Evolutionary conservation across 2,329 filamentous ascomycete genomes (phyloP), one percentile per base, ranked within the genome.

Genomic region (Alternaria consortialis): DNA sequence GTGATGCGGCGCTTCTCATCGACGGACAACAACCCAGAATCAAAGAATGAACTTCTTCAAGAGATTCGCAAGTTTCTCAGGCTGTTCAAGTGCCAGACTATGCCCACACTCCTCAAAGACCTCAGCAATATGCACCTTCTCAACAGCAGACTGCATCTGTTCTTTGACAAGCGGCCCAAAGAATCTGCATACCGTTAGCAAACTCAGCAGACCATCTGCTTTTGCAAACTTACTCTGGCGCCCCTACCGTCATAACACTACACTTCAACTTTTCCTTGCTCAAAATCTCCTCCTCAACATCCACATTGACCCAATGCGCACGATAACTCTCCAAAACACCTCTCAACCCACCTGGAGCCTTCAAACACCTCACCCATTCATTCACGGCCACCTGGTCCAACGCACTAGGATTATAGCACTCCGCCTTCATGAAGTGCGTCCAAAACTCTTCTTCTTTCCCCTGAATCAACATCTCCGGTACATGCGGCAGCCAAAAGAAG

Each of bases 381-480:
- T 69, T 50, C 2, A 71, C 56, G 2, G 74, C 66, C 4, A 59
- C 54, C 44, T 69, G 66, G 52, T 77, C 75, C 32, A 80, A 74
- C 5, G 70, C 64, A 46, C 72, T 74, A 7, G 77, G 77, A 53
- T 80, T 78, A 58, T 79, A 79, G 63, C 77, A 80, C 64, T 80
- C 77, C 39, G 77, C 74, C 58, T 77, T 78, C 68, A 80, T 79
- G 63, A 80, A 80, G 66, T 71, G 64, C 55, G 76, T 75, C 77
- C 77, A 80, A 39, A 80, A 79, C 58, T 79, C 77, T 29, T 72
- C 66, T 64, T 80, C 78, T 17, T 76, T 74, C 2, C 77, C 77
- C 43, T 73, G 68, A 12, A 79, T 79, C 44, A 80, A 67, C 78
- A 80, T 80, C 63, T 80, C 78, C 0, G 77, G 77, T 2, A 80